A percentile compares a stretch with the other conserved stretches of the same genome.
phyloP scores from a whole-genome alignment of 106 monocot genomes.

The Ottelia alismoides region DNA sequence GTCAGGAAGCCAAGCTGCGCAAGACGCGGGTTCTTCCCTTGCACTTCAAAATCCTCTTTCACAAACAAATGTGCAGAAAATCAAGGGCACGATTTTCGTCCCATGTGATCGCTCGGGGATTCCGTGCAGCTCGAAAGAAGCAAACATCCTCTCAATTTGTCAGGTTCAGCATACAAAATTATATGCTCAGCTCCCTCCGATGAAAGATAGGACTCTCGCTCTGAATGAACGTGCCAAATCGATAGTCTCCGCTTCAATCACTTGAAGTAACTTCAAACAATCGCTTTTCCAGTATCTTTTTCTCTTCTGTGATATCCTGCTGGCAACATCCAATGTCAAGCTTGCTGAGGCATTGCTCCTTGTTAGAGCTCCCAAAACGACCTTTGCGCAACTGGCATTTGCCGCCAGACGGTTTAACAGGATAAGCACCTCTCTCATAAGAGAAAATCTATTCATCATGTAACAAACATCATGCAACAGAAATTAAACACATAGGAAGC shows the following conservation, averaged over 20 bases:
- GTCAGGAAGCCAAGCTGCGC: no score
- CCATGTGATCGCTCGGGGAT: no score
- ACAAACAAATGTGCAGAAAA: no score
- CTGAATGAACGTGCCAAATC: constrained; percentile 51
- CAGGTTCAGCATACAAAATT: no score
- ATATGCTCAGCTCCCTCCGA: no score
- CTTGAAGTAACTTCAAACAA: constrained; percentile 8
- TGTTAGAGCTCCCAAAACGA: constrained; percentile 43
- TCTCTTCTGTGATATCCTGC: constrained; percentile 30
- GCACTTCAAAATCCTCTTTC: no score
- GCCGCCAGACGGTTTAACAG: constrained; percentile 77
- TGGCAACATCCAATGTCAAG: constrained; percentile 47
- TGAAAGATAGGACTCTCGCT: constrained; percentile 45
- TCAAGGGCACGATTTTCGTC: no score
- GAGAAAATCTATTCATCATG: constrained; percentile 40
- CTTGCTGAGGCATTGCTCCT: constrained; percentile 28
- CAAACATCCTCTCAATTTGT: no score
- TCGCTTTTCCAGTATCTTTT: neutral
- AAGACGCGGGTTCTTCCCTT: no score
- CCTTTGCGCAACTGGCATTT: constrained; percentile 41
- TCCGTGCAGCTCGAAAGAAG: no score
- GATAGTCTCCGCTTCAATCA: constrained; percentile 33
- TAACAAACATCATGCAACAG: no score
- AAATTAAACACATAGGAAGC: no score
- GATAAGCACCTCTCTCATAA: constrained; percentile 68